Percentiles rank a stretch among this genome's conserved stretches.
These are phyloP conservation scores for Paecilomyces fulvus DNA, from an alignment of 2,329 filamentous ascomycete species.

Conservation along the genomic window DNA sequence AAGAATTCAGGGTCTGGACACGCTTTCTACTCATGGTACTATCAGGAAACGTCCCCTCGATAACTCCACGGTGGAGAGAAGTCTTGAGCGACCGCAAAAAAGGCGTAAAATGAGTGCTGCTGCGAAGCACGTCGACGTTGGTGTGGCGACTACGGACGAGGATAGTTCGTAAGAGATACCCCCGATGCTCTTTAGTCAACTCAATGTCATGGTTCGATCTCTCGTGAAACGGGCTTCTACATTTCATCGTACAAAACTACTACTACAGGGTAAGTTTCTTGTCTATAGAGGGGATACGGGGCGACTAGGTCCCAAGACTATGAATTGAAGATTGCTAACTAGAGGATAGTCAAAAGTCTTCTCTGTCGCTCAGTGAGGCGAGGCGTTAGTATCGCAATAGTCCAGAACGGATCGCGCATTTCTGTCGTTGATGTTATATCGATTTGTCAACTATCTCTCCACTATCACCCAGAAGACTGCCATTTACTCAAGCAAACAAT, in stretches of 20 bases:
- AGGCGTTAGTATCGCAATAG: background rate
- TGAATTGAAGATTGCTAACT: background rate
- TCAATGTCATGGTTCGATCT: background rate
- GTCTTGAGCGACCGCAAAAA: conserved; percentile 14
- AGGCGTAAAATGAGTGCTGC: conserved; percentile 25
- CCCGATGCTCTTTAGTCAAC: background rate
- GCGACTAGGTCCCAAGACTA: background rate
- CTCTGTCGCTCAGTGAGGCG: background rate
- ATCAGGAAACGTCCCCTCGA: background rate
- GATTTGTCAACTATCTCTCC: background rate
- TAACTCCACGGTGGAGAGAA: background rate
- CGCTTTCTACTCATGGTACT: background rate
- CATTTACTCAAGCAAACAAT: background rate
- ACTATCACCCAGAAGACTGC: background rate
- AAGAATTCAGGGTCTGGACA: background rate
- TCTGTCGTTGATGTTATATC: background rate
- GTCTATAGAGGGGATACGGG: background rate
- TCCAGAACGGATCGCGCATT: background rate
- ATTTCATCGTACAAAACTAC: background rate
- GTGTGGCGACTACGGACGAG: conserved; percentile 13
- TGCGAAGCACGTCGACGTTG: conserved; percentile 21
- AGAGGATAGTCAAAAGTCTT: background rate
- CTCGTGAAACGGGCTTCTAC: background rate
- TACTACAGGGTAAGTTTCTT: background rate
- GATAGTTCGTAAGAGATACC: conserved; percentile 4